Evolutionary conservation across 805 yeast species (phyloP).

Genomic region (Schizosaccharomyces japonicus): DNA sequence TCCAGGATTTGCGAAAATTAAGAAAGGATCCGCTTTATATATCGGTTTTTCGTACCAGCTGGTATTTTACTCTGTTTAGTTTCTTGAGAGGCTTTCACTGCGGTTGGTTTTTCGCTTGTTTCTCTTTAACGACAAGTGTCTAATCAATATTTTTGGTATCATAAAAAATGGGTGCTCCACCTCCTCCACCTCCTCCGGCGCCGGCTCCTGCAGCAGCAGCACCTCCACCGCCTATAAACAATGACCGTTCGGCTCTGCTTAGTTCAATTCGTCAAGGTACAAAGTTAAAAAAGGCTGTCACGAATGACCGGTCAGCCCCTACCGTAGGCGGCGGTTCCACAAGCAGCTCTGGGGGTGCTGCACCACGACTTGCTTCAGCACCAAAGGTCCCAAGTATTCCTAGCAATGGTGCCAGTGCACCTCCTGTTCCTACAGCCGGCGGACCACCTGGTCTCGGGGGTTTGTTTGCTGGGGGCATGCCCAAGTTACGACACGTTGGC

Average conservation of each 20-base stretch:
- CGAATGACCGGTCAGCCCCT: conserved; percentile 49
- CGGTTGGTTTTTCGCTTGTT: too few species aligned
- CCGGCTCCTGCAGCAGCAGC: conserved; percentile 6
- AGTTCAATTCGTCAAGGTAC: conserved; percentile 64
- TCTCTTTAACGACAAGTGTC: too few species aligned
- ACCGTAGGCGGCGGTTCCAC: conserved; percentile 19
- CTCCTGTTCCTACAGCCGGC: conserved; percentile 11
- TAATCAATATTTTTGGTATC: too few species aligned
- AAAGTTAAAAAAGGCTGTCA: conserved; percentile 32
- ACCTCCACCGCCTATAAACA: conserved; percentile 14
- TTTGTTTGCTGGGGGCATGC: conserved; percentile 58
- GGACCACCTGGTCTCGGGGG: conserved; percentile 26
- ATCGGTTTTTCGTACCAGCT: too few species aligned
- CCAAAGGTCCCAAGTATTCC: conserved; percentile 7
- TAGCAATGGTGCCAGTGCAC: conserved; percentile 10
- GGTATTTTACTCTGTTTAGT: too few species aligned
- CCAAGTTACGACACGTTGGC: conserved; percentile 34
- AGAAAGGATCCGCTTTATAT: too few species aligned
- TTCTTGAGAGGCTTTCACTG: too few species aligned
- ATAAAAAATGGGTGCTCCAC: too few species aligned
- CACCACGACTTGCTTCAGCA: conserved; percentile 1
- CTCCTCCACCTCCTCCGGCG: conserved; percentile 11
- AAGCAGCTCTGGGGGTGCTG: conserved; percentile 12
- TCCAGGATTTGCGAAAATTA: too few species aligned
- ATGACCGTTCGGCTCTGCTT: conserved; percentile 22